These are phyloP conservation scores for Lodderomyces parapsilosis DNA, from an alignment of 1,139 yeast species.

Conservation along the genomic window DNA sequence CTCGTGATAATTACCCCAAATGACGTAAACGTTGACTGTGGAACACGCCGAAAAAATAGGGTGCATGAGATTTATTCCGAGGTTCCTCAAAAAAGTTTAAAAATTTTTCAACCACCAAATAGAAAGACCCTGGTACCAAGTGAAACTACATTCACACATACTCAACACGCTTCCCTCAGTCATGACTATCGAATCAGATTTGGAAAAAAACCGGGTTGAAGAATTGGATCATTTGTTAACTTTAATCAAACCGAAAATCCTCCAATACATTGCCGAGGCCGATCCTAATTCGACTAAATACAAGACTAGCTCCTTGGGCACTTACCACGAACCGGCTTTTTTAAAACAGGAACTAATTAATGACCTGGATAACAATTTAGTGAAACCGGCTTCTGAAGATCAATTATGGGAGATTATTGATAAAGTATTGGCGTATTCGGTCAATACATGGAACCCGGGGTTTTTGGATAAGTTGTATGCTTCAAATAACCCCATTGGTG, in stretches of 20 bases:
- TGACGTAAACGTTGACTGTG: neutral
- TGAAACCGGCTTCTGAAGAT: constrained; percentile 19
- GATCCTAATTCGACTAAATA: constrained; percentile 30
- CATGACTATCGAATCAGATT: constrained; percentile 16
- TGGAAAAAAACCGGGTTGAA: constrained; percentile 37
- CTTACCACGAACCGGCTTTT: constrained; percentile 35
- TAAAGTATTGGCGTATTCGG: constrained; percentile 62
- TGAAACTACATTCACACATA: no score
- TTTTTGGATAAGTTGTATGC: constrained; percentile 84
- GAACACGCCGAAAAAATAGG: no score
- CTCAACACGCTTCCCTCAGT: neutral
- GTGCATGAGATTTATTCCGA: neutral
- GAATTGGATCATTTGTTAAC: constrained; percentile 38
- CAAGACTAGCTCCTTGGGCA: constrained; percentile 33
- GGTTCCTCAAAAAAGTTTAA: neutral
- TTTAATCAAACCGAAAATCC: constrained; percentile 35
- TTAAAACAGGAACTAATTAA: constrained; percentile 27
- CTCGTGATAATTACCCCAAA: neutral
- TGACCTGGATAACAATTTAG: constrained; percentile 14
- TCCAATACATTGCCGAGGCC: constrained; percentile 35
- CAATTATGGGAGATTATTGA: constrained; percentile 51
- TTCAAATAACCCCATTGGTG: constrained; percentile 81
- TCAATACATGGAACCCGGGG: constrained; percentile 86
- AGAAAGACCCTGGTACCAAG: no score
- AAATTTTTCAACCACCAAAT: no score